Evolutionary conservation across 2,329 filamentous ascomycete species (phyloP), one percentile per base, ranked within the genome.

Genomic region (Xylaria sp.): DNA sequence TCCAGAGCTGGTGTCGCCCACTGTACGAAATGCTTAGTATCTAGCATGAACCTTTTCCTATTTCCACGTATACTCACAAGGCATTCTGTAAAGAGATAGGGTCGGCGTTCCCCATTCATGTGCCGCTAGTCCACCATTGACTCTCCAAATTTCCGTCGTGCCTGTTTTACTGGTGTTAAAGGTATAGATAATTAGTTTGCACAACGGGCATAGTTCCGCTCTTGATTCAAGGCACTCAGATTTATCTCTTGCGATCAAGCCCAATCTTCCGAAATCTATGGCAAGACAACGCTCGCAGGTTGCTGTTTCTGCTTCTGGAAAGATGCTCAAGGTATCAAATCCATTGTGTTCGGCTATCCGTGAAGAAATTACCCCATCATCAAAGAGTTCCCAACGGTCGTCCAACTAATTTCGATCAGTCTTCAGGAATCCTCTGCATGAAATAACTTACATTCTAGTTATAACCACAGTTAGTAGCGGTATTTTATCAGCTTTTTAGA

Each of bases 71-170:
- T 53, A 53, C 60, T 67, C 37, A 67, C 65, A 40, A 29, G 44
- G 42, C 10, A 10, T 32, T 3, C 44, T 37, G 29, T 59, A 67
- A 12, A 67, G 53, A 42, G 53, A 67, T 54, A 67, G n/a, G n/a
- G 27, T 12, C 12, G 65, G 60, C 0, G 35, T 5, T n/a, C 60
- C 60, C 1, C 13, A 23, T 5, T 25, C 16, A 5, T 29, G 32
- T 25, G 25, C 5, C 5, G 50, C 18, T 2, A 67, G 27, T 3
- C 65, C 65, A 29, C 54, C 27, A n/a, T 37, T 32, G 3, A 67
- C 54, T 40, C 54, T 59, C 65, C 65, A 67, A 29, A 60, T 47
- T 27, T 67, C 53, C 1, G 27, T 10, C 13, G 23, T 21, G 13
- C 5, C 9, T 27, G 23, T 8, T 10, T 12, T 55, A 9, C 21